phyloP scores from a whole-genome alignment of 345 rosid species.

The Salix suchowensis region DNA sequence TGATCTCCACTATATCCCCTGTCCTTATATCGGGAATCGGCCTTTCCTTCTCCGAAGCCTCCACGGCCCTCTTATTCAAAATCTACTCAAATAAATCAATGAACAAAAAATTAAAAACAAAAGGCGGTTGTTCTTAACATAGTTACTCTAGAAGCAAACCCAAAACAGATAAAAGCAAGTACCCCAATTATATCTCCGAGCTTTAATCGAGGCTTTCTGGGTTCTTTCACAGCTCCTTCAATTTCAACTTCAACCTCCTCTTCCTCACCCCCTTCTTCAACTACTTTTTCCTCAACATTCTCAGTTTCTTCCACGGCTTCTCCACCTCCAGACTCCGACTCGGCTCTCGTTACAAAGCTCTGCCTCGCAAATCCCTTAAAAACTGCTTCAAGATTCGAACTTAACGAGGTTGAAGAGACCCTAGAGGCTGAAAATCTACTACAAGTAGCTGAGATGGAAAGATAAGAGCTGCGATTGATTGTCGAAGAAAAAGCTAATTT shows the following conservation, averaged over 20 bases:
- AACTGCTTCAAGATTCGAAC: slow-evolving; percentile 25
- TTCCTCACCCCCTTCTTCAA: slow-evolving; percentile 24
- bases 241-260: slow-evolving; percentile 25
- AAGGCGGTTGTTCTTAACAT: background rate
- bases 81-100: slow-evolving; percentile 36
- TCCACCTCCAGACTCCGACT: slow-evolving; percentile 37
- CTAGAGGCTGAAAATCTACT: slow-evolving; percentile 23
- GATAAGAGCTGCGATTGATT: slow-evolving; percentile 23
- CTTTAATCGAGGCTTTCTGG: slow-evolving; percentile 47
- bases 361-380: slow-evolving; percentile 29
- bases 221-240: slow-evolving; percentile 34
- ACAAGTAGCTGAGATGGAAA: slow-evolving; percentile 8
- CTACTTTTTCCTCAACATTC: slow-evolving; percentile 23
- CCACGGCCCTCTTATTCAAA: slow-evolving; percentile 72
- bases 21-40: slow-evolving; percentile 78
- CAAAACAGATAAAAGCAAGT: slow-evolving; percentile 3
- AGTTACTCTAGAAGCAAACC: background rate
- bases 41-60: slow-evolving; percentile 59
- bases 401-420: slow-evolving; percentile 28
- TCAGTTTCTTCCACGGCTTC: slow-evolving; percentile 33
- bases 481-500: slow-evolving; percentile 44
- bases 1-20: slow-evolving; percentile 76
- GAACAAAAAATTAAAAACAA: background rate
- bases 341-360: slow-evolving; percentile 54
- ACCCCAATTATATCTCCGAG: slow-evolving; percentile 81